phyloP scores from a whole-genome alignment of 345 rosid genomes.

The Melaleuca alternifolia region DNA sequence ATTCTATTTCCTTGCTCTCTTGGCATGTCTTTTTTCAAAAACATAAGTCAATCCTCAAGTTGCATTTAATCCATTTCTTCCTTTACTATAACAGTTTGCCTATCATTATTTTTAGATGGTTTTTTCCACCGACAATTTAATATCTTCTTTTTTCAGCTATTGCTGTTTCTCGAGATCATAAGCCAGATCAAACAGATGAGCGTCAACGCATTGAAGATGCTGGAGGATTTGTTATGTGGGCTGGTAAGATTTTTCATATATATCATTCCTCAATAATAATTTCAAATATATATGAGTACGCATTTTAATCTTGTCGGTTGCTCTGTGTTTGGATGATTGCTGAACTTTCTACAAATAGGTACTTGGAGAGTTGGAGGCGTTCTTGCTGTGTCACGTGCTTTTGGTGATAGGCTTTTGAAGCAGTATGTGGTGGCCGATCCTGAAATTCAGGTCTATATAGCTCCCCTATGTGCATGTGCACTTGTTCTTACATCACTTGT shows the following conservation, averaged over 20 bases:
- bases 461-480: not conserved
- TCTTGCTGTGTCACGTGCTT: constrained; percentile 99
- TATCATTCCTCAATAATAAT: not conserved
- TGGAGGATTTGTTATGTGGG: constrained; percentile 99
- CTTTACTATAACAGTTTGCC: not conserved
- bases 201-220: constrained; percentile 98
- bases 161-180: constrained; percentile 98
- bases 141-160: constrained; percentile 39
- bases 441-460: constrained; percentile 51
- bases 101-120: not conserved
- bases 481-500: not conserved
- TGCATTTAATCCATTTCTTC: not conserved
- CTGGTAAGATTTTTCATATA: constrained; percentile 35
- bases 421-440: constrained; percentile 99
- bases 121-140: not conserved
- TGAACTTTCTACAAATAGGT: constrained; percentile 28
- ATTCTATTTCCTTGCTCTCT: not conserved
- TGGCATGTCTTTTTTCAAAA: not conserved
- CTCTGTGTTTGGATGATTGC: not conserved
- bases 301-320: not conserved
- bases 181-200: constrained; percentile 96
- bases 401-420: constrained; percentile 95
- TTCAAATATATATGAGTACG: not conserved
- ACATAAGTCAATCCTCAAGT: not conserved
- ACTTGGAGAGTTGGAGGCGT: constrained; percentile 99